Evolutionary conservation across 2,329 filamentous ascomycete species (phyloP).

Genomic region (Fusarium papillatum): DNA sequence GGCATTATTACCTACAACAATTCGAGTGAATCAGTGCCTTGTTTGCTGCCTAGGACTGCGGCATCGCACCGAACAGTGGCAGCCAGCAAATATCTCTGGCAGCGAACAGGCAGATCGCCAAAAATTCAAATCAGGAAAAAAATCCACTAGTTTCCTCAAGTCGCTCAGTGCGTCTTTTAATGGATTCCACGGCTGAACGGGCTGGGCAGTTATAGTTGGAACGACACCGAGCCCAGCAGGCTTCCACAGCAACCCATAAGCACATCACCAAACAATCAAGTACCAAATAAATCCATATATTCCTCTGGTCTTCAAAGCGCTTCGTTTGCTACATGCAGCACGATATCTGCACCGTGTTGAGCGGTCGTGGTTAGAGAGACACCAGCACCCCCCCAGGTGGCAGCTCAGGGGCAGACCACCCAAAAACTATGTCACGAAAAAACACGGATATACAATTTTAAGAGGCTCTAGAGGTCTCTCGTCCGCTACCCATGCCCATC

Average conservation of each 20-base stretch:
- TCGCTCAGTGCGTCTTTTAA: too few species aligned
- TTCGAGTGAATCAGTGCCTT: not conserved
- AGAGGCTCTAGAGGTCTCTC: too few species aligned
- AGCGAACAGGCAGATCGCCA: not conserved
- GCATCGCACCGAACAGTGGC: not conserved
- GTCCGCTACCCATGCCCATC: too few species aligned
- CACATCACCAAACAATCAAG: not conserved
- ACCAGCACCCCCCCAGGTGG: not conserved
- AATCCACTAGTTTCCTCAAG: too few species aligned
- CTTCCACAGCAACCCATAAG: not conserved
- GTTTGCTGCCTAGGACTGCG: not conserved
- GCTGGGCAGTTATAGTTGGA: not conserved
- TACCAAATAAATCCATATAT: not conserved
- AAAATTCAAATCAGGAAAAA: not conserved
- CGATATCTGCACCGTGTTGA: not conserved
- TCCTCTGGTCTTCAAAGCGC: fast-evolving
- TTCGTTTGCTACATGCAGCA: not conserved
- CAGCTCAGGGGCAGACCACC: not conserved
- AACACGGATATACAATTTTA: not conserved
- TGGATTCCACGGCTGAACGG: not conserved
- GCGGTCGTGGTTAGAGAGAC: not conserved
- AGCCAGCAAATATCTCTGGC: not conserved
- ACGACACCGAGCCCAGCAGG: not conserved
- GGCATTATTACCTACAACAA: too few species aligned
- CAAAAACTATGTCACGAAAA: not conserved